A percentile compares a stretch with the other conserved stretches of the same genome.
Conservation (phyloP, 768 basidiomycete species). For the Royoungia palumana region DNA sequence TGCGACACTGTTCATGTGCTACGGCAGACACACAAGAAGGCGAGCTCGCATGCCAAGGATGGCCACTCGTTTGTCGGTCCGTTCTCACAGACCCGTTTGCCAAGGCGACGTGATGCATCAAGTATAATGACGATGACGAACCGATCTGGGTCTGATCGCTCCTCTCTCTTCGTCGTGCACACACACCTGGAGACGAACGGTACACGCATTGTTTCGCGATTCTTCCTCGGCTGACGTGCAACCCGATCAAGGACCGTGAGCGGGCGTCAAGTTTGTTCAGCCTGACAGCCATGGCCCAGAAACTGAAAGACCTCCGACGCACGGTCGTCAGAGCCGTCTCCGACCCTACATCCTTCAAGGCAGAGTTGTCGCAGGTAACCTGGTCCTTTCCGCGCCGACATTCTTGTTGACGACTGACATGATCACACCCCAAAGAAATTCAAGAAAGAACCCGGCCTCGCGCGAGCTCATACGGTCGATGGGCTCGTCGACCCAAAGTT, state of each 20-base stretch:
- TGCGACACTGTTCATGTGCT: not conserved
- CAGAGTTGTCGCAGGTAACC: constrained; percentile 3
- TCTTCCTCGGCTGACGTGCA: not conserved
- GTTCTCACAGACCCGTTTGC: not conserved
- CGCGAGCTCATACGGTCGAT: not conserved
- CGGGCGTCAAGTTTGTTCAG: not conserved
- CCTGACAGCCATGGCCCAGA: constrained; percentile 8
- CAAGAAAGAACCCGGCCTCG: not conserved
- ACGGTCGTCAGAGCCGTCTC: constrained; percentile 21
- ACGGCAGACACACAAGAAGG: not conserved
- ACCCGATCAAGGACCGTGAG: not conserved
- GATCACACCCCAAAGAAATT: not conserved
- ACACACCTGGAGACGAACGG: no score
- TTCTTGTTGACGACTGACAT: not conserved
- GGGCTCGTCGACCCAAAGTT: not conserved
- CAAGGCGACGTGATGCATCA: no score
- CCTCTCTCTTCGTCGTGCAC: not conserved
- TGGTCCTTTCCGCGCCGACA: not conserved
- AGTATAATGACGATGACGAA: not conserved
- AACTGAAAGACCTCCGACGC: constrained; percentile 8
- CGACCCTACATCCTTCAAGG: constrained; percentile 12
- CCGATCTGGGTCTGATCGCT: not conserved
- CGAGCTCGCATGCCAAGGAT: not conserved
- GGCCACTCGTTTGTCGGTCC: not conserved
- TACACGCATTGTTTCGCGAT: not conserved